Evolutionary conservation across 768 basidiomycete genomes (phyloP).

Genomic region (Hemileccinum impolitum): DNA sequence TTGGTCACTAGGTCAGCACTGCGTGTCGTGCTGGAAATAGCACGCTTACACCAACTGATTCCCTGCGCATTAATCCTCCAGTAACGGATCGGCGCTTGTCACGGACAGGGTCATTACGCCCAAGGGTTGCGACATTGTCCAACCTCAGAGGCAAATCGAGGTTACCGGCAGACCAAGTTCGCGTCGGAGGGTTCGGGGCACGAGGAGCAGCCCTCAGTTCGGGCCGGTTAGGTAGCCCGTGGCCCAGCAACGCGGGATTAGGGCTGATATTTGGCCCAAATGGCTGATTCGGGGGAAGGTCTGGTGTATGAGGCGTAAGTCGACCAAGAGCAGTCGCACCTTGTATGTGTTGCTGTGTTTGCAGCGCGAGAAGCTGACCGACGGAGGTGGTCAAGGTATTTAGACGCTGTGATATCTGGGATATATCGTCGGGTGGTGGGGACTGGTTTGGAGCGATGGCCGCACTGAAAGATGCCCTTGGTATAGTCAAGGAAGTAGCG

Average conservation of each 20-base stretch:
- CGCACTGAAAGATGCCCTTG: conserved; percentile 61
- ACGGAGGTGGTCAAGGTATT: conserved; percentile 81
- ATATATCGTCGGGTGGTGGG: conserved; percentile 65
- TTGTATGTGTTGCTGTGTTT: conserved; percentile 69
- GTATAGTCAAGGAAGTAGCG: conserved; percentile 37
- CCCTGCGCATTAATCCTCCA: conserved; percentile 59
- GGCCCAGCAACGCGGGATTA: conserved; percentile 44
- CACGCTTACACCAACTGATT: conserved; percentile 65
- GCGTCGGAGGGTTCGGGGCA: conserved; percentile 65
- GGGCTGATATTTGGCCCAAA: conserved; percentile 38
- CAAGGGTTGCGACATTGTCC: conserved; percentile 36
- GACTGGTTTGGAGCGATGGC: conserved; percentile 73
- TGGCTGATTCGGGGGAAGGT: conserved; percentile 43
- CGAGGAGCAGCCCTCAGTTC: conserved; percentile 61
- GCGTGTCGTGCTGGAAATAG: conserved; percentile 3
- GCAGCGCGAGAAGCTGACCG: conserved; percentile 76
- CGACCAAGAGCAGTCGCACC: conserved; percentile 35
- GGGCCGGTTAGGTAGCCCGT: conserved; percentile 61
- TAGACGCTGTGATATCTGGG: conserved; percentile 72
- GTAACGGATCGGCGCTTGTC: conserved; percentile 79
- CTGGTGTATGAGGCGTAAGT: conserved; percentile 34
- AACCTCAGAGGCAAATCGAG: conserved; percentile 68
- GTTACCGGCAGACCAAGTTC: conserved; percentile 83
- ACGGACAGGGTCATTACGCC: conserved; percentile 40
- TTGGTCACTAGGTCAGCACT: conserved; percentile 17